Evolutionary conservation across 225 moss, liverwort and hornwort species (phyloP).

Genomic region (Polytrichum commune): DNA sequence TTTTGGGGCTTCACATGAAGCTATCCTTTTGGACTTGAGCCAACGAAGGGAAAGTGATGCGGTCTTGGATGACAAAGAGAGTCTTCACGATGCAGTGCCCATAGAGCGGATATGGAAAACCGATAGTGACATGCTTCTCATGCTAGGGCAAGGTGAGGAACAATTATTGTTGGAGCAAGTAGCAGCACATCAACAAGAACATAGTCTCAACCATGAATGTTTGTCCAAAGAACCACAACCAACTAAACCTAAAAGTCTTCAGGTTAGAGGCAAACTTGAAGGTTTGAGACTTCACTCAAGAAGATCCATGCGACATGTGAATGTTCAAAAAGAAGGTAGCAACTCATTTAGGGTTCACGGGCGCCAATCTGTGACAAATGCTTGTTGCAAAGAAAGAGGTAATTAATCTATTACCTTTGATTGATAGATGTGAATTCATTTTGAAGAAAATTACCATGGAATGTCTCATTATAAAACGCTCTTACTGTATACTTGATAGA

Average conservation of each 20-base stretch:
- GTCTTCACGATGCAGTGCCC: not conserved
- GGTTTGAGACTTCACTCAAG: too few relatives aligned
- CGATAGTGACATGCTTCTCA: conserved; percentile 21
- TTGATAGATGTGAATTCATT: too few relatives aligned
- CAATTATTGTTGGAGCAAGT: conserved; percentile 14
- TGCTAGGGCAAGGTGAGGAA: conserved; percentile 39
- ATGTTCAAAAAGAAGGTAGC: conserved; percentile 8
- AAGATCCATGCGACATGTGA: not conserved
- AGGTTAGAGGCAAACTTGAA: too few relatives aligned
- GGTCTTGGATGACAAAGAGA: not conserved
- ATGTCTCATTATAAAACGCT: too few relatives aligned
- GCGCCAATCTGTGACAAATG: not conserved
- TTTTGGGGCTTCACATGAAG: not conserved
- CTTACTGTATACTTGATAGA: too few relatives aligned
- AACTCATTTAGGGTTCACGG: not conserved
- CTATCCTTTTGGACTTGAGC: not conserved
- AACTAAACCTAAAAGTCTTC: too few relatives aligned
- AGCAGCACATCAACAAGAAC: conserved; percentile 2
- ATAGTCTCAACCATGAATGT: conserved; percentile 1
- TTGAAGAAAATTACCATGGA: too few relatives aligned
- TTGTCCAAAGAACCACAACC: not conserved
- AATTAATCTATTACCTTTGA: fast-evolving
- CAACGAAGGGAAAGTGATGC: not conserved
- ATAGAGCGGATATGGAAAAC: not conserved
- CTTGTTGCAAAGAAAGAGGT: conserved; percentile 9